Percentiles rank a stretch among this genome's conserved stretches.
Evolutionary conservation across 306 rosid species (phyloP).

Genomic region (Vicia villosa): DNA sequence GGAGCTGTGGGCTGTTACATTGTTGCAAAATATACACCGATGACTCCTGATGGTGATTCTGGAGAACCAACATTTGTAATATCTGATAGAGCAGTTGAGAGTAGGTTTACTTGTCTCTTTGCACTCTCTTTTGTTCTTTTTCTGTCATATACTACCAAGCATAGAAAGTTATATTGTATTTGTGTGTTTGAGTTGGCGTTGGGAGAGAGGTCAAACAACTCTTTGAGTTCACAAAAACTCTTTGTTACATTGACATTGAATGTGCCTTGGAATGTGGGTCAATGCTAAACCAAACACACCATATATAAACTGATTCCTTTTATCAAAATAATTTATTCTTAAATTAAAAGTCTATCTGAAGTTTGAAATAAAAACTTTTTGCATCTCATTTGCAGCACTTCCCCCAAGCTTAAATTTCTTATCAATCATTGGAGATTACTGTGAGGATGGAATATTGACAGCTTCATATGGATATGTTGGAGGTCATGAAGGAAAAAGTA

Average conservation of each 20-base stretch:
- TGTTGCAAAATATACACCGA: slow-evolving; percentile 82
- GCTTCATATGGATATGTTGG: slow-evolving; percentile 99
- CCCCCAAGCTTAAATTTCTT: slow-evolving; percentile 98
- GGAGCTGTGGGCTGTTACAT: slow-evolving; percentile 94
- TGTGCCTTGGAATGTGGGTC: background rate
- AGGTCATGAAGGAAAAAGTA: slow-evolving; percentile 97
- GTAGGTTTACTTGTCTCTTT: slow-evolving; percentile 53
- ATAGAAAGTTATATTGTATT: slow-evolving; percentile 1
- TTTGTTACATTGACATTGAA: background rate
- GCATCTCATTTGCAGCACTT: slow-evolving; percentile 63
- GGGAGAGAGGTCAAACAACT: background rate
- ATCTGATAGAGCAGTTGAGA: slow-evolving; percentile 82
- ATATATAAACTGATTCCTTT: slow-evolving; percentile 1
- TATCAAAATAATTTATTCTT: slow-evolving; percentile 6
- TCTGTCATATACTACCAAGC: slow-evolving; percentile 8
- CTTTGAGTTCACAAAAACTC: background rate
- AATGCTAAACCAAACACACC: background rate
- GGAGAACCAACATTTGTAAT: slow-evolving; percentile 83
- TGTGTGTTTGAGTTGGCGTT: background rate
- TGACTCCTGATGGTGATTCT: slow-evolving; percentile 82
- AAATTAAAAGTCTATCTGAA: slow-evolving; percentile 13
- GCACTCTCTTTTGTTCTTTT: slow-evolving; percentile 28
- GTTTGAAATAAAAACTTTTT: slow-evolving; percentile 32
- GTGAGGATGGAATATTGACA: slow-evolving; percentile 85
- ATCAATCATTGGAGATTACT: slow-evolving; percentile 88